Base-by-base conservation (phyloP, 768 basidiomycete species). In the Gloeopeniophorella convolvens region DNA sequence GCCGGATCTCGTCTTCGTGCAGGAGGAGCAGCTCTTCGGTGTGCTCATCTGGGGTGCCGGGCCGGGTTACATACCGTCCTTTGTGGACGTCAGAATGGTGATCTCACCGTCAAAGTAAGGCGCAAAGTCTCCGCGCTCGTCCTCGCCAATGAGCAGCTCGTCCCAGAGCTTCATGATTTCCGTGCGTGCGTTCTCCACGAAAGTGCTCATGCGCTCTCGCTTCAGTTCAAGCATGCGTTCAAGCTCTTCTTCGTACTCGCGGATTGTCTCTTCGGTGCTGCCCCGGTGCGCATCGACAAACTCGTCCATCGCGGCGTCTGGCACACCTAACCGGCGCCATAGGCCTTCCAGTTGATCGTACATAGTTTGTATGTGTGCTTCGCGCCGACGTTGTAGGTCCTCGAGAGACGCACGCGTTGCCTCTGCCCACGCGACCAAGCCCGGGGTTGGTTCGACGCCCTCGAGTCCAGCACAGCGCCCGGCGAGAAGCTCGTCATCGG, bases 311-410 rank as follows among this genome's bases (percentile, higher is more conserved):
- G 84, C 85, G 0, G 66, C 68, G 41, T 93, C 88, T 0, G 75
- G 65, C 4, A 95, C 82, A 12, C 90, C 93, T 51, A 98, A 74
- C 48, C 93, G 70, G 51, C 76, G 76, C 95, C 95, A 99, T 3
- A 98, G 75, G 0, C 82, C 82, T 63, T 95, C 94, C 1, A 99
- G 76, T 56, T 91, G 82, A 65, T 98, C 92, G 62, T 93, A 99
- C 74, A 97, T 85, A 0, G 83, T 77, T 64, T 99, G 95, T 26
- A 99, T 97, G 56, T 84, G 81, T 1, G 78, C 69, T 60, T 95
- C 92, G 11, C 93, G 76, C 26, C 76, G 70, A 31, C 76, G 74
- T 66, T 92, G 92, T 43, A 81, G 72, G 12, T 86, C 82, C 51
- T 83, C 81, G 48, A 96, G 75, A 43, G 80, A 74, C 4, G 69